Evolutionary conservation across 257 asterid species (phyloP).

Genomic region (Paraleonurus japonicus): DNA sequence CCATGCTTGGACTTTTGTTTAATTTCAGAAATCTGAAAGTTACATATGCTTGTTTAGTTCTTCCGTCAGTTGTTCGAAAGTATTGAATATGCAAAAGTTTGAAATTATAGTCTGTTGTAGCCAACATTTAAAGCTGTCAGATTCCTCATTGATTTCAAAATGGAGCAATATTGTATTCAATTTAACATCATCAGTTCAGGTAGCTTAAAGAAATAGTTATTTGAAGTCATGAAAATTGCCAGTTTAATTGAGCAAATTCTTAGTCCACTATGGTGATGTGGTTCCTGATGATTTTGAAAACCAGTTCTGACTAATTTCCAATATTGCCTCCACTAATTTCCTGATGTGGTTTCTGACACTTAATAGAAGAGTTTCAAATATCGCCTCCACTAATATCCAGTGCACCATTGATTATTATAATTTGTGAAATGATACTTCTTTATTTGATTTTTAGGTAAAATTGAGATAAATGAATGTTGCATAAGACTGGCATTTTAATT

Average conservation of each 20-base stretch:
- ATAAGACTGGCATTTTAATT: not conserved
- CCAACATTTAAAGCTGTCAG: not conserved
- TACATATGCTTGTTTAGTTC: not conserved
- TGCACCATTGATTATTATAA: not conserved
- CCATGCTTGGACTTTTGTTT: not conserved
- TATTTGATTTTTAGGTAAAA: not conserved
- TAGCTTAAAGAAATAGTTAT: not conserved
- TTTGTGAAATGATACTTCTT: not conserved
- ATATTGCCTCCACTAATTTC: not conserved
- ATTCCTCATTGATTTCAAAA: constrained; percentile 11
- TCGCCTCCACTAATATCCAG: not conserved
- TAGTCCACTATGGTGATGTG: not conserved
- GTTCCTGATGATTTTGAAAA: constrained; percentile 14
- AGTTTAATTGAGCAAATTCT: not conserved
- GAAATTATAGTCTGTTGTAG: constrained; percentile 3
- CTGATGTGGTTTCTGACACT: too few relatives aligned
- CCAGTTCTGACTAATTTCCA: not conserved
- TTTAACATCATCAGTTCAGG: constrained; percentile 1
- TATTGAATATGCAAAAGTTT: not conserved
- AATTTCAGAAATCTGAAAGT: not conserved
- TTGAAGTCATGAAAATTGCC: constrained; percentile 7
- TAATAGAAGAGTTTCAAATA: too few relatives aligned
- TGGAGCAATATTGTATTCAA: not conserved
- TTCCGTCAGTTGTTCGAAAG: not conserved
- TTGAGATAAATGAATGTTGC: not conserved